Percentiles rank a stretch among this genome's conserved stretches.
phyloP scores from a whole-genome alignment of 1,284 basidiomycete species.

The Lentinula novae-zelandiae region DNA sequence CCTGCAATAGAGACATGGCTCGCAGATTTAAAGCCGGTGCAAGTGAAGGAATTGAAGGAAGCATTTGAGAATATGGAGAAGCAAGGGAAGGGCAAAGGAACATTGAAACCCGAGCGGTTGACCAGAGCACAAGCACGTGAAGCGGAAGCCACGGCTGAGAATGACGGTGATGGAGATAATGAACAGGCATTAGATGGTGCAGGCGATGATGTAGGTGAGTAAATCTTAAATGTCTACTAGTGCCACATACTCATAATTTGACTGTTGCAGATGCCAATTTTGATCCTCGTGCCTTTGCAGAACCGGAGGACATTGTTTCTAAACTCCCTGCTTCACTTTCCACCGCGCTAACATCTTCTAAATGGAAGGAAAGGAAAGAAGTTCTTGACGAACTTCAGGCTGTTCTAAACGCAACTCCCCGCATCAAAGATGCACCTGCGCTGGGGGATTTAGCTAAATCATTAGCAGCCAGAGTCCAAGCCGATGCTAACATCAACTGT shows the following conservation, averaged over 20 bases:
- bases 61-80: conserved; percentile 84
- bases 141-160: conserved; percentile 50
- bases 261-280: conserved; percentile 41
- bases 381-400: conserved; percentile 82
- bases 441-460: conserved; percentile 73
- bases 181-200: conserved; percentile 32
- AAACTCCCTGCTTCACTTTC: conserved; percentile 78
- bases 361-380: conserved; percentile 99
- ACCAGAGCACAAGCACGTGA: conserved; percentile 82
- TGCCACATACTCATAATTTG: not conserved
- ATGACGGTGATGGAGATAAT: conserved; percentile 34
- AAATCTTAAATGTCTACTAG: conserved; percentile 1
- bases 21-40: conserved; percentile 96
- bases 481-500: conserved; percentile 95
- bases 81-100: conserved; percentile 80
- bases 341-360: conserved; percentile 77
- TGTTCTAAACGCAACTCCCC: conserved; percentile 69
- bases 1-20: conserved; percentile 85
- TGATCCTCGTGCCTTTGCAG: conserved; percentile 83
- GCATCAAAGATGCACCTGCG: conserved; percentile 77
- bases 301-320: conserved; percentile 77
- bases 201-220: conserved; percentile 28
- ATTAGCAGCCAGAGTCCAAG: conserved; percentile 78
- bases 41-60: conserved; percentile 94
- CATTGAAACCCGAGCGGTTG: conserved; percentile 73